These are phyloP conservation scores for Ophiocordyceps camponoti-saundersi DNA, from an alignment of 2,329 filamentous ascomycete genomes.

Conservation along the genomic window DNA sequence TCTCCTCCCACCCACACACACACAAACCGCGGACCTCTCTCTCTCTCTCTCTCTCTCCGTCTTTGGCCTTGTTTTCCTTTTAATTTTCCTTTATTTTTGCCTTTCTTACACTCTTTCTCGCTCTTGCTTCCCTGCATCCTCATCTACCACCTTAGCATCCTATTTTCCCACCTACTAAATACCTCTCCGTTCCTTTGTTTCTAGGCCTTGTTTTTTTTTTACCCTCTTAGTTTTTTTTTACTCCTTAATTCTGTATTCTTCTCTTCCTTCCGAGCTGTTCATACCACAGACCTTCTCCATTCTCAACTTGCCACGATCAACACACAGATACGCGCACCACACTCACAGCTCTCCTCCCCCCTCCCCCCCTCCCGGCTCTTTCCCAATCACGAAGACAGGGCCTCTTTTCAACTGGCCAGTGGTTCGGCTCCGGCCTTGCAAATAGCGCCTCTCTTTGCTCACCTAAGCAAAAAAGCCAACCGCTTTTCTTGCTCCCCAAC, in stretches of 20 bases:
- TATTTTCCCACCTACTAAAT: not conserved
- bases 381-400: not conserved
- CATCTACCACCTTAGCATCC: not conserved
- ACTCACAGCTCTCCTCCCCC: not conserved
- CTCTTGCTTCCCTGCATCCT: not conserved
- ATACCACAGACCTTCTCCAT: not conserved
- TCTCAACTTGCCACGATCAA: not conserved
- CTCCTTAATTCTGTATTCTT: not conserved
- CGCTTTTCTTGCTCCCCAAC: not conserved
- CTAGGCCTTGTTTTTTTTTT: not conserved
- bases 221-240: not conserved
- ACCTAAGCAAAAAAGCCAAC: not conserved
- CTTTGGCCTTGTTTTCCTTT: not conserved
- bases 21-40: not conserved
- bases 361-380: not conserved
- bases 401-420: not conserved
- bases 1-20: not conserved
- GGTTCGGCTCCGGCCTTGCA: not conserved
- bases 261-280: not conserved
- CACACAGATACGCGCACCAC: not conserved
- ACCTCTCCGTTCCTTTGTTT: not conserved
- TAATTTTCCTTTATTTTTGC: not conserved
- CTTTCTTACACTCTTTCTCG: not conserved
- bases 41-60: not conserved
- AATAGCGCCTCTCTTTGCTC: not conserved